Conservation (phyloP, 345 rosid species). For the Boechera stricta region DNA sequence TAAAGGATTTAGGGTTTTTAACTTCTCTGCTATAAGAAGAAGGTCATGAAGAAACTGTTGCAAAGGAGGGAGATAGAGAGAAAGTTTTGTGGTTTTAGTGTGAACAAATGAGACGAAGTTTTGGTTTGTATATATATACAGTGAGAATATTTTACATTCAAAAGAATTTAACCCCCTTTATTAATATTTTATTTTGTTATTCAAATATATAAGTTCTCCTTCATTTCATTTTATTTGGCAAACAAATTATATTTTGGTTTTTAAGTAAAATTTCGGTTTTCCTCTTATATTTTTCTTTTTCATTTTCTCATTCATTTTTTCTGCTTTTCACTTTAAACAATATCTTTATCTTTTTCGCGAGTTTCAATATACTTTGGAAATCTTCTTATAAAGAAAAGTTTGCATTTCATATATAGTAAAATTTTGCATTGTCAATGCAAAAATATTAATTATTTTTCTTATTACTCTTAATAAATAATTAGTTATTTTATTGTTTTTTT, state of each 20-base stretch:
- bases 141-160: not conserved
- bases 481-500: too few species aligned
- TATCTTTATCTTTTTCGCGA: not conserved
- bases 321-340: not conserved
- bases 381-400: not conserved
- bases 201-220: not conserved
- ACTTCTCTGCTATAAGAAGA: slow-evolving; percentile 19
- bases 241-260: not conserved
- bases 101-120: slow-evolving; percentile 38
- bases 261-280: not conserved
- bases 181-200: not conserved
- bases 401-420: too few species aligned
- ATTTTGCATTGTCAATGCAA: not conserved
- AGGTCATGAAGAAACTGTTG: slow-evolving; percentile 18
- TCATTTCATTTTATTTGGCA: not conserved
- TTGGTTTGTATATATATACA: slow-evolving; percentile 39
- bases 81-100: slow-evolving; percentile 22
- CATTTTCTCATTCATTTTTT: not conserved
- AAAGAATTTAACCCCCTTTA: not conserved
- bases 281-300: not conserved
- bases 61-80: not conserved
- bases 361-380: not conserved
- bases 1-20: slow-evolving; percentile 9
- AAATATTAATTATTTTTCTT: not conserved
- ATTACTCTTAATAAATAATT: not conserved